A percentile compares a stretch with the other conserved stretches of the same genome.
These are phyloP conservation scores for Septoria linicola DNA, from an alignment of 2,329 filamentous ascomycete species.

Conservation along the genomic window DNA sequence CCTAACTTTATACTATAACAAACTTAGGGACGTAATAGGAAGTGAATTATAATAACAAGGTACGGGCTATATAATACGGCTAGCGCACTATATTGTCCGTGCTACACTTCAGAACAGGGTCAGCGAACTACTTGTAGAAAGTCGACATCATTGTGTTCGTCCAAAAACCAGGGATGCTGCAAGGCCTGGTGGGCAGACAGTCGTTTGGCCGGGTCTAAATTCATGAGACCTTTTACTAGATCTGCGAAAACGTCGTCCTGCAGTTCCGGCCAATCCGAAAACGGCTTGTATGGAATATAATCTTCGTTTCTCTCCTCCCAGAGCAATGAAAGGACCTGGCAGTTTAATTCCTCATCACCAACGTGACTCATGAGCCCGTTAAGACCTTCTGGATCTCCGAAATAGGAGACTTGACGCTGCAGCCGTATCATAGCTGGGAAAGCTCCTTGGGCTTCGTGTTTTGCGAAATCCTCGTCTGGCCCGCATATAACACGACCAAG, in stretches of 20 bases:
- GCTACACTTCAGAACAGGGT: too few relatives aligned
- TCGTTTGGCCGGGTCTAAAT: conserved; percentile 7
- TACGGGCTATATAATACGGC: too few relatives aligned
- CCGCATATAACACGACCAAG: conserved; percentile 32
- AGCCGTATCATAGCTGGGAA: conserved; percentile 32
- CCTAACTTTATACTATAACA: too few relatives aligned
- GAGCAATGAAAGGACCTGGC: conserved; percentile 29
- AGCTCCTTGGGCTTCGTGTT: conserved; percentile 29
- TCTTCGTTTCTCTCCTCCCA: conserved; percentile 16
- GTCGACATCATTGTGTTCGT: too few relatives aligned
- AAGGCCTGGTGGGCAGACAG: conserved; percentile 4
- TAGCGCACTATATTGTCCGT: too few relatives aligned
- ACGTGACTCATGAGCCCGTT: conserved; percentile 38
- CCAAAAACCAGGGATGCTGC: conserved; percentile 8
- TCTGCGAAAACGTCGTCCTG: conserved; percentile 4
- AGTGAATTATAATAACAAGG: too few relatives aligned
- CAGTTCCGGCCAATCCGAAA: conserved; percentile 4
- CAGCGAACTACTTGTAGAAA: too few relatives aligned
- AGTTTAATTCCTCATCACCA: conserved; percentile 36
- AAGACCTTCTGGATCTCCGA: conserved; percentile 31
- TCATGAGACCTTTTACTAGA: conserved; percentile 1
- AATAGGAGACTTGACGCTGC: conserved; percentile 37
- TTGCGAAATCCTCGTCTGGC: conserved; percentile 31
- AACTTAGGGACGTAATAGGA: too few relatives aligned
- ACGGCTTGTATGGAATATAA: conserved; percentile 4